Conservation (phyloP, 208 protist species). For the Trichomonas gallinae region DNA sequence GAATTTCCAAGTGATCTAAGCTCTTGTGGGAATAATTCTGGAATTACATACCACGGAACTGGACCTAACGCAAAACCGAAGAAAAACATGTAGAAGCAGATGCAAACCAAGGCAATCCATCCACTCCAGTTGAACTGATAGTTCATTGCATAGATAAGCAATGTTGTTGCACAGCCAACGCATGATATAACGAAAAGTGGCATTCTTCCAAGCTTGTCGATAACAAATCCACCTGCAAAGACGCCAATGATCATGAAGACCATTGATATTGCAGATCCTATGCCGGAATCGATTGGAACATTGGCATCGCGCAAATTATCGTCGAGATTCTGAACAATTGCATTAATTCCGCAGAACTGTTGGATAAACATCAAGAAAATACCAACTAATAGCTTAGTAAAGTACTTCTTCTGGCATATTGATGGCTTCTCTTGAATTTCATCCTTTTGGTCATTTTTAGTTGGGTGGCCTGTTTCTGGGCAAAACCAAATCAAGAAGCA, state of each 20-base stretch:
- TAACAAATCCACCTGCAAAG: not conserved
- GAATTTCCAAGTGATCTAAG: not conserved
- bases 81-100: not conserved
- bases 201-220: not conserved
- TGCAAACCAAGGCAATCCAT: not conserved
- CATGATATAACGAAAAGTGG: not conserved
- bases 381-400: not conserved
- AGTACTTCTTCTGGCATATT: not conserved
- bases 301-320: not conserved
- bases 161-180: not conserved
- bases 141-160: not conserved
- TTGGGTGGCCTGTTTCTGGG: not conserved
- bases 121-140: not conserved
- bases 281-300: not conserved
- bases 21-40: not conserved
- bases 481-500: not conserved
- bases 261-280: not conserved
- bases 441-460: not conserved
- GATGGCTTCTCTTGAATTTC: not conserved
- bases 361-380: slow-evolving; percentile 24
- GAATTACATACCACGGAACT: not conserved
- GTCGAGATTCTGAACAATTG: slow-evolving; percentile 3
- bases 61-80: not conserved
- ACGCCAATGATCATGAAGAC: not conserved
- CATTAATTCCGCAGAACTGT: slow-evolving; percentile 30